A percentile compares a stretch with the other conserved stretches of the same genome.
Conservation (phyloP, 768 basidiomycete genomes). For the Suillus occidentalis region DNA sequence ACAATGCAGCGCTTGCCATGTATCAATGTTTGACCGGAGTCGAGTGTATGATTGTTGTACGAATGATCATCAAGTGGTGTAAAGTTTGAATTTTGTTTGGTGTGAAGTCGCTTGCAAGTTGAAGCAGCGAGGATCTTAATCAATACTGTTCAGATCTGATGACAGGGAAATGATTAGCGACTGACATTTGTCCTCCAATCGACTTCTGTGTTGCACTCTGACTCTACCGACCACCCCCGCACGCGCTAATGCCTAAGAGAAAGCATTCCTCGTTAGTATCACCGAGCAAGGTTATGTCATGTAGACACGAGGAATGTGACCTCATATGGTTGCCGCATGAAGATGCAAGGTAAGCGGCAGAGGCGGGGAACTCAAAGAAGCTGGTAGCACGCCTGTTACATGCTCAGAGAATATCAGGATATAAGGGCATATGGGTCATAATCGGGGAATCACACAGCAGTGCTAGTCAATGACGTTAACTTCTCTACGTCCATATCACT, state of each 20-base stretch:
- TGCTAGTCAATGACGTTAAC: conserved; percentile 3
- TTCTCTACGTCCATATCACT: conserved; percentile 9
- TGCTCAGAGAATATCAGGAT: background rate
- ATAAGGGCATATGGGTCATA: background rate
- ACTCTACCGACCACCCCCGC: too few relatives aligned
- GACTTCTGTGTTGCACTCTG: too few relatives aligned
- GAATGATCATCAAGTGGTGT: background rate
- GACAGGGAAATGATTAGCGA: background rate
- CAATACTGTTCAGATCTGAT: background rate
- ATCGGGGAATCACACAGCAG: background rate
- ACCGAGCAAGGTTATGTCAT: background rate
- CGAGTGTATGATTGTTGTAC: background rate
- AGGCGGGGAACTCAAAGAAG: background rate
- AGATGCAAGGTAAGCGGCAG: background rate
- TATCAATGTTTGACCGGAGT: background rate
- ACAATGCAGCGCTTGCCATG: background rate
- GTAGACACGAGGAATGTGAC: background rate
- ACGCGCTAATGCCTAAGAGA: too few relatives aligned
- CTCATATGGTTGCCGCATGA: background rate
- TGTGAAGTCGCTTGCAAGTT: background rate
- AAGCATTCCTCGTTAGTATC: background rate
- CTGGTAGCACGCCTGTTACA: background rate
- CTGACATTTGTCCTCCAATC: background rate
- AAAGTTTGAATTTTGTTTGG: background rate
- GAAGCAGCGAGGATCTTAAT: background rate